Base-by-base conservation (phyloP, 177 flowering plant species). In the Tripterygium wilfordii region DNA sequence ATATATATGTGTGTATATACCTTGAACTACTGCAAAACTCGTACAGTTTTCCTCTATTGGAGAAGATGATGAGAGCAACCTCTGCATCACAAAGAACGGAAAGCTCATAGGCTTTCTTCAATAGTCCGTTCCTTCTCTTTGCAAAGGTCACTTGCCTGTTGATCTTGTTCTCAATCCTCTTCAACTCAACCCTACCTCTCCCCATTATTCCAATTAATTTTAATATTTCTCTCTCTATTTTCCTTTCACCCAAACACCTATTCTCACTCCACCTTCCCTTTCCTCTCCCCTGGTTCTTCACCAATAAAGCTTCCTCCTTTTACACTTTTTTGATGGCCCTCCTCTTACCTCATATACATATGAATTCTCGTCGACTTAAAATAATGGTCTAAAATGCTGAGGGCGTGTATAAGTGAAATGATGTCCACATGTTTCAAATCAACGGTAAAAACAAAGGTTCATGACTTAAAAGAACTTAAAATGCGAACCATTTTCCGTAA, bases 121-220 rank as follows among this genome's bases (percentile, higher is more conserved):
- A 68, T 18, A 80, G 75, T 2, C 87, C 87, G 59, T 78, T 80
- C 29, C 87, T 80, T 49, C 87, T 49, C 73, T 80, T 80, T 2
- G 86, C 83, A 48, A 80, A 80, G 40, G 86, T 80, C 50, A 80
- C 86, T 56, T 80, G 86, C 59, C 83, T 65, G 60, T 77, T 80
- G 78, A 80, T 80, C 77, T 80, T 80, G 83, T 80, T 80, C 77
- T 80, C 86, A 20, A 80, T 80, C 51, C 83, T 72, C 83, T 80
- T 80, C 75, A 80, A 63, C 66, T 80, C 86, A 49, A 80, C 86
- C 54, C 86, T 74, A 27, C 86, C 86, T 49, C 86, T 80, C 45
- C 86, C 86, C 86, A 80, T 76, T 45, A n/a, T n/a, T n/a, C n/a
- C n/a, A n/a, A n/a, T n/a, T n/a, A n/a, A n/a, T 62, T 27, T 7